Percentiles rank a stretch among this genome's conserved stretches.
Evolutionary conservation across 1,284 basidiomycete genomes (phyloP).

Genomic region (Sphagnurus paluster): DNA sequence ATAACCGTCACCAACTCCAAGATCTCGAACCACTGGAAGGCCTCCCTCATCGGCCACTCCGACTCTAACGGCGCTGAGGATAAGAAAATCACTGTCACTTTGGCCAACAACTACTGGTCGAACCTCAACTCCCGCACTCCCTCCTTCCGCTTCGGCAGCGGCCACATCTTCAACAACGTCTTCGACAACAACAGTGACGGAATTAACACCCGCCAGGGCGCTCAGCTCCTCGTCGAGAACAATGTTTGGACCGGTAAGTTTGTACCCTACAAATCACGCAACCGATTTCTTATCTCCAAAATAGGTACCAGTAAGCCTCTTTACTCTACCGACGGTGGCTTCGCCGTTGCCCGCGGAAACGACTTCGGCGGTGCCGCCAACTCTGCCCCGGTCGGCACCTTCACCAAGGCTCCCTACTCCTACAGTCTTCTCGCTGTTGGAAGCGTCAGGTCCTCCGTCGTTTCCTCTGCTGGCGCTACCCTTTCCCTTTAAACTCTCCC

Average conservation of each 20-base stretch:
- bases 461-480: slow-evolving; percentile 36
- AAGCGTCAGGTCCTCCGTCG: slow-evolving; percentile 32
- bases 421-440: slow-evolving; percentile 32
- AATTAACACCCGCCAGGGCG: slow-evolving; percentile 49
- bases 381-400: slow-evolving; percentile 36
- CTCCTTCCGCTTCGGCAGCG: slow-evolving; percentile 44
- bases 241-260: slow-evolving; percentile 40
- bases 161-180: slow-evolving; percentile 49
- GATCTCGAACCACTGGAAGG: slow-evolving; percentile 44
- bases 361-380: slow-evolving; percentile 34
- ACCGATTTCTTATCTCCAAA: background rate
- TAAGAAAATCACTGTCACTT: slow-evolving; percentile 35
- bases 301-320: slow-evolving; percentile 37
- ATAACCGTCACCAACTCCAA: slow-evolving; percentile 40
- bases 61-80: slow-evolving; percentile 40
- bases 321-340: slow-evolving; percentile 43
- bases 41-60: slow-evolving; percentile 43
- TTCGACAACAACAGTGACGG: slow-evolving; percentile 46
- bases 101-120: slow-evolving; percentile 39
- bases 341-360: slow-evolving; percentile 37
- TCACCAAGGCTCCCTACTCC: slow-evolving; percentile 38
- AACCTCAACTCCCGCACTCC: slow-evolving; percentile 41
- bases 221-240: slow-evolving; percentile 48
- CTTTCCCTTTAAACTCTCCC: slow-evolving; percentile 37
- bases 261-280: background rate